phyloP scores from a whole-genome alignment of 202 grass and related monocot genomes.

The Sporobolus alterniflorus region DNA sequence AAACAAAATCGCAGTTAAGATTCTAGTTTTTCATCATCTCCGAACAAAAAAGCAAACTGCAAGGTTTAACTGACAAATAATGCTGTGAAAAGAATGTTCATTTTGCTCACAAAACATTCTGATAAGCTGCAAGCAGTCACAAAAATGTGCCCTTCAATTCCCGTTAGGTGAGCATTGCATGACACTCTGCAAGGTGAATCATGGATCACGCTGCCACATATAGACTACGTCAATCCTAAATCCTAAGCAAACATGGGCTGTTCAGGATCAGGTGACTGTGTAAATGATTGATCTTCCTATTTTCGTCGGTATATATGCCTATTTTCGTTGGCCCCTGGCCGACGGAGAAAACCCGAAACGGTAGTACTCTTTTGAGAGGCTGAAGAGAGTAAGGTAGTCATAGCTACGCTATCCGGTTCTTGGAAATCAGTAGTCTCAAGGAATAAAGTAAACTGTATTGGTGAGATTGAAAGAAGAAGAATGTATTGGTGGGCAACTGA shows the following conservation, averaged over 20 bases:
- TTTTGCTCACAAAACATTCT: neutral
- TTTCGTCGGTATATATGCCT: no score
- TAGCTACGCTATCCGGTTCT: neutral
- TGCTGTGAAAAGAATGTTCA: neutral
- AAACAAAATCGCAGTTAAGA: neutral
- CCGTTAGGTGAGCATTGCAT: constrained; percentile 10
- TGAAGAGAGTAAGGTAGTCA: neutral
- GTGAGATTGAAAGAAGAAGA: no score
- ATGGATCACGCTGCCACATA: no score
- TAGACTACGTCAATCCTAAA: no score
- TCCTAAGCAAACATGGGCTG: no score
- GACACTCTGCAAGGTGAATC: neutral
- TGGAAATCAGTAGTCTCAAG: neutral
- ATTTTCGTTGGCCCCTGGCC: no score
- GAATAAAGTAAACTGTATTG: neutral
- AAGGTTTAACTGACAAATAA: neutral
- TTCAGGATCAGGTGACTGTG: no score
- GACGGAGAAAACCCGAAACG: no score
- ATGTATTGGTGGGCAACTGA: neutral
- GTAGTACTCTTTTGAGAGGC: no score
- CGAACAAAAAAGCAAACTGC: neutral
- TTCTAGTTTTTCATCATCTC: neutral
- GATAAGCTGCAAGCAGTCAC: neutral
- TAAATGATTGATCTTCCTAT: no score
- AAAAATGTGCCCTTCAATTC: neutral